Evolutionary conservation across 176 grass and related monocot genomes (phyloP), one percentile per base, ranked within the genome.

Genomic region (Raddia guianensis): DNA sequence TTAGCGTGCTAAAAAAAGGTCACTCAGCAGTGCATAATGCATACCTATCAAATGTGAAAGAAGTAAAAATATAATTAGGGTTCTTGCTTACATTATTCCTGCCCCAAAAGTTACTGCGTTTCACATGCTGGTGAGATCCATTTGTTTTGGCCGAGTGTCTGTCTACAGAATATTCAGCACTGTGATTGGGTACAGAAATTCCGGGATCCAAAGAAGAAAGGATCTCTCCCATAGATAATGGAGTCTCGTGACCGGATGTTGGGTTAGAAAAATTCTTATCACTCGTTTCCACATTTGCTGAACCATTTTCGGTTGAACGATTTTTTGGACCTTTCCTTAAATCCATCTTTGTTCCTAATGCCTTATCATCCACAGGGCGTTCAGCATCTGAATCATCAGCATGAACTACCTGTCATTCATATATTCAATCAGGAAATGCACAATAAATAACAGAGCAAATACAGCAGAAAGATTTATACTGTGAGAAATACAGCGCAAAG

Each of bases 161-260:
- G 34, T 96, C 93, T 33, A 78, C 64, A 82, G 80, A 88, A 88
- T 90, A 93, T 69, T 93, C 93, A 83, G 78, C 49, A 84, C 69
- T 78, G 49, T 86, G 87, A 78, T 55, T 81, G 45, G 86, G 67
- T 76, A 91, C 73, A 62, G 93, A 85, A 84, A 93, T 90, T 88
- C 87, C 93, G 80, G 89, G 90, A 78, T 99, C 90, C 73, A 99
- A 87, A 66, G 93, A 96, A 83, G 97, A 99, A 82, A 99, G 89
- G 53, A 99, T 95, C 66, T 99, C 97, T 87, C 97, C 97, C 97
- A 99, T 96, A 87, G 97, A 99, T 60, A 99, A 75, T 53, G 95
- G 84, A 72, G 80, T 86, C 63, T 88, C 90, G 11, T 79, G 85
- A 42, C 75, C 77, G 8, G 82, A 68, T 63, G 75, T 70, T 63